Percentiles rank a stretch among this genome's conserved stretches.
Conservation (phyloP, 768 basidiomycete species). For the Phaeolepiota aurea region DNA sequence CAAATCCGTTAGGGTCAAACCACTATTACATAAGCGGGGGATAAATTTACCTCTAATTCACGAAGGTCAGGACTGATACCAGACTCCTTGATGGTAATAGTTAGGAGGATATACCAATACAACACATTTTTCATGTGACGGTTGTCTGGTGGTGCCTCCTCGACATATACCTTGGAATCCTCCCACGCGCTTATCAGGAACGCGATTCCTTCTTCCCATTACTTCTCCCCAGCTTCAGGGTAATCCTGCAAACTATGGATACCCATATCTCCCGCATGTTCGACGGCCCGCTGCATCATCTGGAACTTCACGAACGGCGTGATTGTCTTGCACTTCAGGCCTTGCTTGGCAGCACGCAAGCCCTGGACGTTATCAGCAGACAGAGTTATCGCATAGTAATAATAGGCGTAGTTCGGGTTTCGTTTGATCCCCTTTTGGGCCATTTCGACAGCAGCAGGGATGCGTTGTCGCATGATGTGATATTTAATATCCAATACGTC, state of each 20-base stretch:
- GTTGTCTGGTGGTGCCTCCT: conserved; percentile 53
- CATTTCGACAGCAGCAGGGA: conserved; percentile 36
- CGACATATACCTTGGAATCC: conserved; percentile 48
- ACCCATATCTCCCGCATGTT: conserved; percentile 52
- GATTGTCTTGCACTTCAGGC: conserved; percentile 45
- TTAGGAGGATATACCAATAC: conserved; percentile 52
- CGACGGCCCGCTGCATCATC: conserved; percentile 54
- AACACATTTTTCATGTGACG: conserved; percentile 50
- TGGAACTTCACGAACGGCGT: conserved; percentile 49
- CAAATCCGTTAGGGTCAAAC: not conserved
- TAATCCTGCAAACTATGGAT: conserved; percentile 38
- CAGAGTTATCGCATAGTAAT: conserved; percentile 53
- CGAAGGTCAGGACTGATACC: conserved; percentile 38
- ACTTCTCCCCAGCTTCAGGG: conserved; percentile 27
- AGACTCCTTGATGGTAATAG: conserved; percentile 41
- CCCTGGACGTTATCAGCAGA: conserved; percentile 39
- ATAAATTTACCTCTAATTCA: conserved; percentile 44
- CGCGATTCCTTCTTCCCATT: conserved; percentile 54
- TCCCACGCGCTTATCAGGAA: conserved; percentile 53
- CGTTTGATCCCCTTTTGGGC: conserved; percentile 42
- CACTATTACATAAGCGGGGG: not conserved
- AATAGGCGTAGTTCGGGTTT: conserved; percentile 54
- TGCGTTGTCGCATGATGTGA: conserved; percentile 37
- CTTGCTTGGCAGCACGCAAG: conserved; percentile 57
- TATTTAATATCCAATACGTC: conserved; percentile 63